Evolutionary conservation across 176 grass and related monocot species (phyloP).

Genomic region (Rhynchospora tenuis): DNA sequence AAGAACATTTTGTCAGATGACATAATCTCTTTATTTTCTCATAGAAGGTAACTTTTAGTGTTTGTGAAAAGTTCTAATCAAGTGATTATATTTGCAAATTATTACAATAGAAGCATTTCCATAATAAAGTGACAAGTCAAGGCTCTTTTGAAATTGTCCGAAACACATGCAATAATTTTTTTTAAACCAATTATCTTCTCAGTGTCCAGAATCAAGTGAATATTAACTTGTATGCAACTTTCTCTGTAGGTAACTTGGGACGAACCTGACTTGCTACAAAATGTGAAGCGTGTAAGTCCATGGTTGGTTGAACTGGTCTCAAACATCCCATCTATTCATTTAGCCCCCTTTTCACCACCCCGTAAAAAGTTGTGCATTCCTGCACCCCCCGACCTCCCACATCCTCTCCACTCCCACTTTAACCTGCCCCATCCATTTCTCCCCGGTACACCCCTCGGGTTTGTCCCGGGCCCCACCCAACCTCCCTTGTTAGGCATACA

Average conservation of each 20-base stretch:
- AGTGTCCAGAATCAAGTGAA: background rate
- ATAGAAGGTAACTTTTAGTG: too few relatives aligned
- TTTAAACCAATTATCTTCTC: background rate
- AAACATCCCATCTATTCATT: constrained; percentile 64
- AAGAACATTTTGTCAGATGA: background rate
- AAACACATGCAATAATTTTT: background rate
- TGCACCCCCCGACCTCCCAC: constrained; percentile 44
- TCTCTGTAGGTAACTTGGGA: constrained; percentile 85
- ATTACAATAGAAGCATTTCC: background rate
- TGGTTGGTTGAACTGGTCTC: constrained; percentile 91
- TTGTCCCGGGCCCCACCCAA: constrained; percentile 38
- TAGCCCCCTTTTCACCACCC: constrained; percentile 77
- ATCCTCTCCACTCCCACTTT: constrained; percentile 35
- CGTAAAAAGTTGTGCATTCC: constrained; percentile 75
- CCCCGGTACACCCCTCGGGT: constrained; percentile 42
- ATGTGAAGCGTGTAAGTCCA: constrained; percentile 88
- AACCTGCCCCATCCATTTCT: constrained; percentile 26
- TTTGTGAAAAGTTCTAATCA: background rate
- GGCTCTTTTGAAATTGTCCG: background rate
- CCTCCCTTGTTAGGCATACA: constrained; percentile 89
- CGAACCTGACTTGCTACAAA: constrained; percentile 95
- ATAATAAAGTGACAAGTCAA: background rate
- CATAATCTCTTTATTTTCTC: background rate
- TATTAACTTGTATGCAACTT: background rate
- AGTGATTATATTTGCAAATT: background rate